These are phyloP conservation scores for Monilinia fructigena DNA, from an alignment of 2,329 filamentous ascomycete genomes.

Conservation along the genomic window DNA sequence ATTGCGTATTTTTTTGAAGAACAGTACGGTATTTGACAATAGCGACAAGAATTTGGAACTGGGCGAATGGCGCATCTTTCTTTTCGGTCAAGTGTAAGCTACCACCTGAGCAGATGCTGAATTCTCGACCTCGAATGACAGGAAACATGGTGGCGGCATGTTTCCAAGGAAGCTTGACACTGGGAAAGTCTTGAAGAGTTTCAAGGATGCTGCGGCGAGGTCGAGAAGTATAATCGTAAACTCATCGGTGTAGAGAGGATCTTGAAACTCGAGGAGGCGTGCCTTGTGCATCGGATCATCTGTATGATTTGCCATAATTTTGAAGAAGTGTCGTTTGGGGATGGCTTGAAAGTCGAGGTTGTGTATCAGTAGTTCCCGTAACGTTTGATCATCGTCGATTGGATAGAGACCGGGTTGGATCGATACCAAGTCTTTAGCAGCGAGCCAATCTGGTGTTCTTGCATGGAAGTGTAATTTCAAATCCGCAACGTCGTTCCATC, in stretches of 20 bases:
- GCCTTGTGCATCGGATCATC: constrained; percentile 71
- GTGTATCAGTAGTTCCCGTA: constrained; percentile 75
- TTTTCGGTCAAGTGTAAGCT: constrained; percentile 28
- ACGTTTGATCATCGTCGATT: constrained; percentile 43
- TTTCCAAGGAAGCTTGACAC: constrained; percentile 75
- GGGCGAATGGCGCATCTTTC: not conserved
- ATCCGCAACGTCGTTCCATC: constrained; percentile 74
- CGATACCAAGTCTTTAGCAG: constrained; percentile 39
- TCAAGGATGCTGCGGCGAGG: constrained; percentile 89
- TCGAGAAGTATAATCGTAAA: constrained; percentile 91
- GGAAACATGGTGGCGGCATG: constrained; percentile 74
- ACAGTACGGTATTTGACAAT: constrained; percentile 91
- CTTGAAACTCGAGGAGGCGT: constrained; percentile 78
- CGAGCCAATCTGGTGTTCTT: constrained; percentile 26
- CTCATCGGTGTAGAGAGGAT: constrained; percentile 79
- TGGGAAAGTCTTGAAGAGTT: constrained; percentile 85
- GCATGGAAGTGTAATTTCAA: constrained; percentile 56
- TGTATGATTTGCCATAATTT: constrained; percentile 73
- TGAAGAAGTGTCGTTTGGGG: constrained; percentile 83
- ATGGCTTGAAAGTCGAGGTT: constrained; percentile 89
- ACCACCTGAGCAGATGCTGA: constrained; percentile 83
- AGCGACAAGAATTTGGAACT: constrained; percentile 72
- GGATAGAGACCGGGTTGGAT: constrained; percentile 40
- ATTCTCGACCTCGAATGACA: constrained; percentile 80
- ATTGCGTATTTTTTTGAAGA: constrained; percentile 76